Conservation (phyloP, 208 protist genomes). For the Naegleria fowleri region DNA sequence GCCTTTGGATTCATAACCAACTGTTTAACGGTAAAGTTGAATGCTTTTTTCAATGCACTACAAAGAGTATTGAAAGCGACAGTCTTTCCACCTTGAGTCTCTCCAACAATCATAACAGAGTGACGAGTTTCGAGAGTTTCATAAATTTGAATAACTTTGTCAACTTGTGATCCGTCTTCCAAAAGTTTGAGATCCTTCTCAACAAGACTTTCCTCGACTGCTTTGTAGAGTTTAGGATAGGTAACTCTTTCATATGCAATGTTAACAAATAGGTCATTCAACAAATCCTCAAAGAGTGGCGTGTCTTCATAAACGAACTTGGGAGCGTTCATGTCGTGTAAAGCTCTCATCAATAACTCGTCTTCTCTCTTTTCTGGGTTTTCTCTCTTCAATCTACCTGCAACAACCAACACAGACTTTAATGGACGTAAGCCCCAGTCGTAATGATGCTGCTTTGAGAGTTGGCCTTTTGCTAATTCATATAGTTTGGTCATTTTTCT, state of each 20-base stretch:
- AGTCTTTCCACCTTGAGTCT: slow-evolving; percentile 94
- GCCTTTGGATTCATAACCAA: slow-evolving; percentile 97
- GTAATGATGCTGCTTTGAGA: slow-evolving; percentile 98
- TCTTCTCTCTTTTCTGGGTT: slow-evolving; percentile 86
- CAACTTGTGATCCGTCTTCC: slow-evolving; percentile 70
- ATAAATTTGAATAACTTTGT: slow-evolving; percentile 98
- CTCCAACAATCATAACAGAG: slow-evolving; percentile 97
- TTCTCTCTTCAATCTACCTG: slow-evolving; percentile 92
- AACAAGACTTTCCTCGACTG: slow-evolving; percentile 73
- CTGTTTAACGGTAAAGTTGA: slow-evolving; percentile 81
- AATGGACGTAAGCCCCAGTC: slow-evolving; percentile 97
- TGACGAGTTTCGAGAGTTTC: slow-evolving; percentile 97
- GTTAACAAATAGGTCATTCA: slow-evolving; percentile 94
- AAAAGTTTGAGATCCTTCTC: slow-evolving; percentile 70
- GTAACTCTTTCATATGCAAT: slow-evolving; percentile 86
- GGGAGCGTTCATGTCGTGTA: slow-evolving; percentile 99
- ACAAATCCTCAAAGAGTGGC: slow-evolving; percentile 94
- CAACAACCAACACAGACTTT: slow-evolving; percentile 97
- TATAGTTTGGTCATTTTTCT: slow-evolving; percentile 99
- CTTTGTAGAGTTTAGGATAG: slow-evolving; percentile 84
- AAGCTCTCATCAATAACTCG: slow-evolving; percentile 95
- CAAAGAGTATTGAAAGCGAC: slow-evolving; percentile 90
- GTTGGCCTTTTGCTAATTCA: slow-evolving; percentile 89
- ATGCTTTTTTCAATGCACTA: slow-evolving; percentile 74
- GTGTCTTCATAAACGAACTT: slow-evolving; percentile 99